A percentile compares a stretch with the other conserved stretches of the same genome.
phyloP scores from a whole-genome alignment of 2,329 filamentous ascomycete genomes.

The Pyrenophora tritici-repentis region DNA sequence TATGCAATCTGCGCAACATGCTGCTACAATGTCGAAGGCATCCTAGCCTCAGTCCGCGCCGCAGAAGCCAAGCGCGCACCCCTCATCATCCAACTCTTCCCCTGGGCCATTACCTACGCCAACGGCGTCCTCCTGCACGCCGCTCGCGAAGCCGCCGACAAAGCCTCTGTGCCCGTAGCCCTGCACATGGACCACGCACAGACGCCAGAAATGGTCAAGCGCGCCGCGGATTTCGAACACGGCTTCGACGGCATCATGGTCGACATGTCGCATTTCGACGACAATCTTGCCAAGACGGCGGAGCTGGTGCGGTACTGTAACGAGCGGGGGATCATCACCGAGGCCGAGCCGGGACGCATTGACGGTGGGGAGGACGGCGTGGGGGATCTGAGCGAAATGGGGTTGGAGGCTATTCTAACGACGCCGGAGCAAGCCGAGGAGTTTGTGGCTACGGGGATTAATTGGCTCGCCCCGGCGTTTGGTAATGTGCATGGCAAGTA shows the following conservation, averaged over 20 bases:
- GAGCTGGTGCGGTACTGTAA: slow-evolving; percentile 68
- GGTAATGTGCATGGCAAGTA: slow-evolving; percentile 79
- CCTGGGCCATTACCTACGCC: slow-evolving; percentile 73
- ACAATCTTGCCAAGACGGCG: slow-evolving; percentile 68
- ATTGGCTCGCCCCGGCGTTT: slow-evolving; percentile 75
- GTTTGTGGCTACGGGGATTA: slow-evolving; percentile 72
- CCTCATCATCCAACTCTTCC: slow-evolving; percentile 74
- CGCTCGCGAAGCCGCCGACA: slow-evolving; percentile 50
- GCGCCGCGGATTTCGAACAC: slow-evolving; percentile 57
- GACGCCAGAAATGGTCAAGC: slow-evolving; percentile 64
- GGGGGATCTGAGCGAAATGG: slow-evolving; percentile 63
- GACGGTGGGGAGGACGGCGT: slow-evolving; percentile 78
- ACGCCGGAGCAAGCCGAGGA: slow-evolving; percentile 71
- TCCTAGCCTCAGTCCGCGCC: slow-evolving; percentile 70
- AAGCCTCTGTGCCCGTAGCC: slow-evolving; percentile 60
- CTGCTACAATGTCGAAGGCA: slow-evolving; percentile 72
- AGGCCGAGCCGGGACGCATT: slow-evolving; percentile 73
- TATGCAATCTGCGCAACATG: slow-evolving; percentile 67
- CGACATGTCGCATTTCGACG: slow-evolving; percentile 74
- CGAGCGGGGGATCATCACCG: slow-evolving; percentile 67
- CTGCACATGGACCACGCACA: slow-evolving; percentile 72
- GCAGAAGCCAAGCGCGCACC: slow-evolving; percentile 70
- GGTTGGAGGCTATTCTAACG: slow-evolving; percentile 65
- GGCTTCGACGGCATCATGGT: slow-evolving; percentile 53
- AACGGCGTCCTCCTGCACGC: slow-evolving; percentile 54